Evolutionary conservation across 164 flowering plant genomes (phyloP).

Genomic region (Tetrastigma voinierianum): DNA sequence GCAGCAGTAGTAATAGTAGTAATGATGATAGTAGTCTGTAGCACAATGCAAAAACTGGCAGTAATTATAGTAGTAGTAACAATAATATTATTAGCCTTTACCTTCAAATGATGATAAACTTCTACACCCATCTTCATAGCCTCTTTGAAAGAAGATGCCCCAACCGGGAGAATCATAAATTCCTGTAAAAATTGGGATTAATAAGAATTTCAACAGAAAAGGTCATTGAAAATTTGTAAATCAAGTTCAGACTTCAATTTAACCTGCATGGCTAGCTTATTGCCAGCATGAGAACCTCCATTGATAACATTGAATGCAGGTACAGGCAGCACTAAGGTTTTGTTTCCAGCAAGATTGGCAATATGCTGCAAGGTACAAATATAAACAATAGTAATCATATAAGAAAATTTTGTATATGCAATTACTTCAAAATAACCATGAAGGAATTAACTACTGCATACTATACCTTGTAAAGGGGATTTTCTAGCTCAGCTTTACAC

Average conservation of each 20-base stretch:
- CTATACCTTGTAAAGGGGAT: constrained; percentile 84
- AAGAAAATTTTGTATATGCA: too few relatives aligned
- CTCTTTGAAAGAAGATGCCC: constrained; percentile 87
- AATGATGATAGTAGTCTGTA: too few relatives aligned
- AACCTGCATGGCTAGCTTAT: constrained; percentile 93
- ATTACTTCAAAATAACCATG: too few relatives aligned
- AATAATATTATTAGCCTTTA: background rate
- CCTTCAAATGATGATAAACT: constrained; percentile 89
- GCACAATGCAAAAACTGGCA: too few relatives aligned
- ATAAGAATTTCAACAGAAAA: constrained; percentile 1
- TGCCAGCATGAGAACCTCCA: constrained; percentile 96
- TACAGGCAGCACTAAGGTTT: constrained; percentile 78
- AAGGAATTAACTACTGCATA: background rate
- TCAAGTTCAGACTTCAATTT: background rate
- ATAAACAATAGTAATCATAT: too few relatives aligned
- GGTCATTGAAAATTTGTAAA: background rate
- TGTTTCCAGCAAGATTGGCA: constrained; percentile 92
- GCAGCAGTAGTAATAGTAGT: too few relatives aligned
- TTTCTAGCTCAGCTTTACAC: constrained; percentile 84
- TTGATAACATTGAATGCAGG: constrained; percentile 96
- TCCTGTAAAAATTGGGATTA: constrained; percentile 43
- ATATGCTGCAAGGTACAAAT: constrained; percentile 59
- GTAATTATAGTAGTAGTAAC: background rate
- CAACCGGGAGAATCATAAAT: constrained; percentile 90
- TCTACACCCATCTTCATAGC: constrained; percentile 98